Evolutionary conservation across 352 stramenopile species (phyloP), one percentile per base, ranked within the genome.

Genomic region (Globisporangium barbulae): DNA sequence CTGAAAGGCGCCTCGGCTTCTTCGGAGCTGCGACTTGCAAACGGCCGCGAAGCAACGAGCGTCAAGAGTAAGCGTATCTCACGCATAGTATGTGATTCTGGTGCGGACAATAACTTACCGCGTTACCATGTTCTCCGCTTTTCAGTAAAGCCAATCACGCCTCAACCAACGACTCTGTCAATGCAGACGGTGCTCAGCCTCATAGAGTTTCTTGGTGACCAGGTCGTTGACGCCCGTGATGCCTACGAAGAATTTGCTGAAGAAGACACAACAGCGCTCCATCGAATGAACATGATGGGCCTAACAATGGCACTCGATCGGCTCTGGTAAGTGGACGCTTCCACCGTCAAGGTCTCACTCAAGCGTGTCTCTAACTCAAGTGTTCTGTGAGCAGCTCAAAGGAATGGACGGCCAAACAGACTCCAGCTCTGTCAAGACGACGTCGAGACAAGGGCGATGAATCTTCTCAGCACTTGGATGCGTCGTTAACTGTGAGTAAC

Each of bases 191-290:
- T 90, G 50, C 68, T 88, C 33, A 69, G 75, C 6, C 41, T 92
- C 35, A 70, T 92, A 21, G 81, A 92, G 61, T 73, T 81, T 22
- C 67, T 92, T 1, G 83, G 83, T 0, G 81, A 92, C 21, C 65
- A 81, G 56, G 81, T 92, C 0, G 74, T 73, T 3, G 72, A 88
- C 25, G 81, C 81, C 9, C 76, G 78, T 30, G 83, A 85, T 53
- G 67, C 69, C 2, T 92, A 89, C 54, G 72, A 89, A 39, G 17
- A 69, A 7, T 79, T 68, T 62, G 64, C 73, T 2, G 65, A 75
- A 2, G 59, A 49, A 17, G 72, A 76, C 19, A 59, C 52, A 3
- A 7, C 30, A 2, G 25, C 49, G 0, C 68, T 59, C 0, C 59
- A 66, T 25, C 67, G 72, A 58, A 76, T 92, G 54, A 76, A 74